Conservation (phyloP, 2,329 filamentous ascomycete species). For the Phoma herbarum region DNA sequence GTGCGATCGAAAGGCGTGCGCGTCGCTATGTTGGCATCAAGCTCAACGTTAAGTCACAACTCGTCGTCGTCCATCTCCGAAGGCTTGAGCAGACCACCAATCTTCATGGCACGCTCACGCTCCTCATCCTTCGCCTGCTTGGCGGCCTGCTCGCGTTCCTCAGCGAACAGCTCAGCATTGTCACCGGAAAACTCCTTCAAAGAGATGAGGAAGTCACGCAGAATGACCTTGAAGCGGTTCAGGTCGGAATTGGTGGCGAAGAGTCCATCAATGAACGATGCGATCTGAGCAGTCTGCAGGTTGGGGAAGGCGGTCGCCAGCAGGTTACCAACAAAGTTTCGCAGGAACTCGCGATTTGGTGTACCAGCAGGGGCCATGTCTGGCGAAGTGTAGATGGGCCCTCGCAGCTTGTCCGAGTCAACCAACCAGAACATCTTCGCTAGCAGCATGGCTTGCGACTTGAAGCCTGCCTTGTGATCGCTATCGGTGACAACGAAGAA, state of each 20-base stretch:
- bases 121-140: constrained; percentile 86
- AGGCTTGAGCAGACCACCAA: constrained; percentile 94
- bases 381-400: constrained; percentile 80
- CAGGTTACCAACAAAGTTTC: constrained; percentile 84
- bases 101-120: constrained; percentile 90
- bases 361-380: constrained; percentile 86
- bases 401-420: constrained; percentile 87
- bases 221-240: constrained; percentile 92
- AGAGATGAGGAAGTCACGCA: constrained; percentile 96
- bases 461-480: constrained; percentile 99
- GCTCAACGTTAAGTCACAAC: constrained; percentile 74
- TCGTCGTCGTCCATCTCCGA: constrained; percentile 89
- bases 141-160: constrained; percentile 93
- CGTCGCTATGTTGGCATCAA: constrained; percentile 47
- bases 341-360: constrained; percentile 88
- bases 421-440: constrained; percentile 97
- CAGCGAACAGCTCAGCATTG: constrained; percentile 90
- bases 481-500: constrained; percentile 98
- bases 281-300: constrained; percentile 85
- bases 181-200: constrained; percentile 97
- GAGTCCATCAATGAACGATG: constrained; percentile 86
- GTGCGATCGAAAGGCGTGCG: constrained; percentile 49
- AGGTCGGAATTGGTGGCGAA: constrained; percentile 89
- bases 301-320: constrained; percentile 93
- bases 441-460: constrained; percentile 92